phyloP scores from a whole-genome alignment of 352 stramenopile genomes.

The Pythium biforme region DNA sequence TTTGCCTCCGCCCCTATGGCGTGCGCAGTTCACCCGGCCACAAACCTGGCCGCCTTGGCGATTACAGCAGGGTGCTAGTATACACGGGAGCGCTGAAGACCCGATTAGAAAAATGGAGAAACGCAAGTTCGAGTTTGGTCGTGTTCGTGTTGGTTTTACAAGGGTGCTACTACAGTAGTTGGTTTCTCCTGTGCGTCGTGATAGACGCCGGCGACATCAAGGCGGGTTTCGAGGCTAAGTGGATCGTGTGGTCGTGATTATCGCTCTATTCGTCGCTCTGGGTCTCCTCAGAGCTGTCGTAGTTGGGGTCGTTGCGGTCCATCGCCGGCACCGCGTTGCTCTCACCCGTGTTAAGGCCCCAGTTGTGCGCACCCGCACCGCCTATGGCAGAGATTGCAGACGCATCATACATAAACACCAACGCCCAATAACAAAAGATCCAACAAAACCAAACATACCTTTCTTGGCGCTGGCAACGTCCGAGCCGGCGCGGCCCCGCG shows the following conservation, averaged over 20 bases:
- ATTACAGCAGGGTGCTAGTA: too few species aligned
- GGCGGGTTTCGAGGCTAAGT: not conserved
- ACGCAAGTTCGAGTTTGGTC: not conserved
- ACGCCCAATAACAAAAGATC: too few species aligned
- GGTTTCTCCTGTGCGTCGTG: too few species aligned
- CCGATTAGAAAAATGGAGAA: not conserved
- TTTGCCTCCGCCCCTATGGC: not conserved
- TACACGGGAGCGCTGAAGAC: too few species aligned
- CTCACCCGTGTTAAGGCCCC: constrained; percentile 50
- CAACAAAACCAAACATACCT: constrained; percentile 27
- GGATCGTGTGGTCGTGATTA: not conserved
- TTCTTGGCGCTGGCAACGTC: constrained; percentile 54
- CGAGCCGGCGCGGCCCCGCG: constrained; percentile 54
- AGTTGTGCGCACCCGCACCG: constrained; percentile 84
- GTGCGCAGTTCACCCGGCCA: too few species aligned
- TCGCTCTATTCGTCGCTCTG: constrained; percentile 3
- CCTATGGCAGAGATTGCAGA: constrained; percentile 33
- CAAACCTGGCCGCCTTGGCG: too few species aligned
- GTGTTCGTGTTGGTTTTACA: not conserved
- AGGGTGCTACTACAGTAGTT: not conserved
- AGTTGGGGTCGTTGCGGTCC: constrained; percentile 80
- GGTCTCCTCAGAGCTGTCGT: constrained; percentile 38
- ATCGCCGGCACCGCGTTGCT: constrained; percentile 40
- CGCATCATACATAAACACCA: too few species aligned
- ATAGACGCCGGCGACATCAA: not conserved